Base-by-base conservation (phyloP, 331 rosid genomes). In the Quercus lobata region DNA sequence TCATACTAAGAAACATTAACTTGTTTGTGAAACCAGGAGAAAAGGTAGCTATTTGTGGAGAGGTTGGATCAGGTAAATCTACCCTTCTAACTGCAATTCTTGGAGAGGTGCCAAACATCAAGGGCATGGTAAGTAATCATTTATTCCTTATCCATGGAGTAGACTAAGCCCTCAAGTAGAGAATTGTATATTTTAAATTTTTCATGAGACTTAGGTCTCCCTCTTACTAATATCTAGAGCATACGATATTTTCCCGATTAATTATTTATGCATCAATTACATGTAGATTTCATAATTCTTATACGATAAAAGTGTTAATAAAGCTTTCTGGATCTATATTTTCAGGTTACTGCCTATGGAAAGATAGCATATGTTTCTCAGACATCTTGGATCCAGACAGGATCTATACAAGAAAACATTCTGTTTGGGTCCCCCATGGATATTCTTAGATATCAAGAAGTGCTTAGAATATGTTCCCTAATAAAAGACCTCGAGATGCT, bases 321-420 rank as follows among this genome's bases (percentile, higher is more conserved):
- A 32, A 32, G 37, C 11, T 21, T 19, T 19, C 5, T 66, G 72
- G 2, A 3, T 17, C 52, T 66, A 34, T 32, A 32, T 66, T 34
- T 32, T 44, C 52, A 66, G 72, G 72, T 66, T 18, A 11, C 19
- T 66, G 53, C 35, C n/a, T 34, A 68, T 68, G 72, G 72, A 68
- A 68, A 68, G 72, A 68, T 68, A 68, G 72, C 72, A 32, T 68
- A 68, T 34, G 72, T 68, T 68, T 34, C 72, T 19, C 72, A 68
- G 12, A 68, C 72, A 68, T 11, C 72, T 7, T 68, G 72, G 72
- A 68, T 68, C 8, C 72, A 68, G 12, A 68, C 72, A 19, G 72
- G 72, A 19, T 34, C 72, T 9, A 68, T 68, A 0, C 2, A 49
- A 34, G 72, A 68, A 34, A 68, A 68, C 21, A 68, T 68, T 32